Evolutionary conservation across 352 stramenopile genomes (phyloP), one percentile per base, ranked within the genome.

Genomic region (Phytophthora colocasiae): DNA sequence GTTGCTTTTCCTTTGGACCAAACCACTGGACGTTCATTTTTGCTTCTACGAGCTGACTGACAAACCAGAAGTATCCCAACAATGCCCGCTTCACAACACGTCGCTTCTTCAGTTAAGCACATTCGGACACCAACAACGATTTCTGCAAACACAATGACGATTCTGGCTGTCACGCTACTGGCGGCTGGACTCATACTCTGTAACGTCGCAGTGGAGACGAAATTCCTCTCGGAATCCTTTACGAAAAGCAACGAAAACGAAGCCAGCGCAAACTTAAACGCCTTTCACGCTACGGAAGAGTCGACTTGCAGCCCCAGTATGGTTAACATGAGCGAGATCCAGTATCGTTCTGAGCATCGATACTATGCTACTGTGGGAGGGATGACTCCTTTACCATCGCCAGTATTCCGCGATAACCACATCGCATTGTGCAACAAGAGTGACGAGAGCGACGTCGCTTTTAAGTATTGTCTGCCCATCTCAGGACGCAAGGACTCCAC

Each of bases 401-500:
- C 71, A 27, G 26, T 66, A 10, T 72, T 85, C 39, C 27, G 17
- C 24, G 65, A 59, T 54, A 43, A 71, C 6, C 60, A 73, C 22
- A 22, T 14, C 17, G 12, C 29, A 14, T 58, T 77, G 2, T 77
- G 69, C 54, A 57, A 70, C 24, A 46, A 46, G 6, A 64, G 31
- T 2, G 6, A 43, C 8, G n/a, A 36, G 24, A 15, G 39, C 2
- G 17, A 50, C n/a, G 15, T 34, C 3, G 39, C 38, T 2, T 53
- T 29, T 9, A 14, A 43, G 32, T 83, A 80, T 45, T 89, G 80
- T 32, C 68, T 89, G 4, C 80, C 80, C 9, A 82, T 89, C 31
- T 75, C 73, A 0, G 80, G 67, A 1, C 66, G 75, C 22, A 78
- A 81, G 47, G 78, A 89, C 50, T 56, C 66, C 0, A 58, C 73